Conservation (phyloP, 1,284 basidiomycete species). For the Abortiporus biennis region DNA sequence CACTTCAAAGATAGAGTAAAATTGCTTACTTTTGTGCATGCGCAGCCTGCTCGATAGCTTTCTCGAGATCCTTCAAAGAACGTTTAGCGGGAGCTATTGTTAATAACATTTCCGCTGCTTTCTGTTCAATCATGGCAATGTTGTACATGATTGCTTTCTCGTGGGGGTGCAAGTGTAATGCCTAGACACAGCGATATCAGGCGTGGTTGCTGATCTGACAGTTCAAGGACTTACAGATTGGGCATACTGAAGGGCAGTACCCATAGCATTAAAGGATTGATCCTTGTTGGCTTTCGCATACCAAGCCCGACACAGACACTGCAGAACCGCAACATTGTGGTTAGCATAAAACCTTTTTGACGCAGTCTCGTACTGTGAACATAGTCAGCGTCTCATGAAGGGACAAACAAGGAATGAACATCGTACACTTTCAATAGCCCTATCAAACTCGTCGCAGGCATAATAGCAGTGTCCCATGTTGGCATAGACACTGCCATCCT, state of each 20-base stretch:
- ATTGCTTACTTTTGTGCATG: slow-evolving; percentile 75
- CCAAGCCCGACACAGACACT: slow-evolving; percentile 86
- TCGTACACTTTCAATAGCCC: slow-evolving; percentile 88
- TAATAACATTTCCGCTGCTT: slow-evolving; percentile 85
- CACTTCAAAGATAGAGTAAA: background rate
- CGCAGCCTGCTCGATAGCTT: slow-evolving; percentile 76
- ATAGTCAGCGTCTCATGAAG: slow-evolving; percentile 2
- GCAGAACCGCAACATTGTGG: slow-evolving; percentile 66
- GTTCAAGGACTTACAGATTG: slow-evolving; percentile 49
- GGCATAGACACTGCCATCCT: slow-evolving; percentile 83
- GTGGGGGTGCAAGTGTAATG: slow-evolving; percentile 72
- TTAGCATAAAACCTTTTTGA: slow-evolving; percentile 66
- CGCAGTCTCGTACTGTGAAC: slow-evolving; percentile 79
- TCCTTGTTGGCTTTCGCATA: slow-evolving; percentile 89
- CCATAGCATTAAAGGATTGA: slow-evolving; percentile 75
- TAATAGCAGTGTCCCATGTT: slow-evolving; percentile 97
- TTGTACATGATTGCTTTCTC: slow-evolving; percentile 92
- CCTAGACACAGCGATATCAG: slow-evolving; percentile 36
- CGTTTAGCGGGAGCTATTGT: slow-evolving; percentile 70
- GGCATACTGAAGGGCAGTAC: slow-evolving; percentile 72
- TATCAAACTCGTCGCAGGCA: slow-evolving; percentile 85
- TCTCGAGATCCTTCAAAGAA: slow-evolving; percentile 71
- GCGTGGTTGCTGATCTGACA: background rate
- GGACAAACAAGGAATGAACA: slow-evolving; percentile 4
- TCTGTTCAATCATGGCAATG: slow-evolving; percentile 95